phyloP scores from a whole-genome alignment of 768 basidiomycete species.

The Lactarius indigo region DNA sequence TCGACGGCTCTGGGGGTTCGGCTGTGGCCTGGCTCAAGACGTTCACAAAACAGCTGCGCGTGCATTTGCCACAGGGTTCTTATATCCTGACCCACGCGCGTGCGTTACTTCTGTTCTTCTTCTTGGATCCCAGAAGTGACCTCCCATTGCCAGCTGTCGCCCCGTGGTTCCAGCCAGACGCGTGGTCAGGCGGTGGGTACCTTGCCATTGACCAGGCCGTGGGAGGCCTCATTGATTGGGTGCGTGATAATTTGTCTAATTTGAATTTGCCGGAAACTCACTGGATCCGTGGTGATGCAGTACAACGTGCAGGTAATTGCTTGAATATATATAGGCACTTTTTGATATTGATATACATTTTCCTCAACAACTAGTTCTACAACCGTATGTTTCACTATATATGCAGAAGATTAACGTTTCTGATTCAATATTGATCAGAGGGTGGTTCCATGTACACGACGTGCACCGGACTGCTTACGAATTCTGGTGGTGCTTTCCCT shows the following conservation, averaged over 20 bases:
- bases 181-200: constrained; percentile 42
- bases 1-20: constrained; percentile 46
- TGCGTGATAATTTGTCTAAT: constrained; percentile 23
- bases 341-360: neutral
- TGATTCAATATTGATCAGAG: constrained; percentile 29
- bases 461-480: constrained; percentile 37
- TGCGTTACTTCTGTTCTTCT: constrained; percentile 23
- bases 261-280: neutral
- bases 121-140: neutral
- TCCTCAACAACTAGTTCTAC: constrained; percentile 40
- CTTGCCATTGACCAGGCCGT: constrained; percentile 37
- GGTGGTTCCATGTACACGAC: constrained; percentile 38
- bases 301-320: constrained; percentile 41
- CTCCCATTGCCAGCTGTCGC: neutral
- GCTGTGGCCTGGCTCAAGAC: constrained; percentile 47
- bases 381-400: constrained; percentile 28
- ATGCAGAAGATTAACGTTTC: neutral
- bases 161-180: constrained; percentile 33
- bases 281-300: constrained; percentile 26
- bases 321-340: neutral
- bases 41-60: constrained; percentile 37
- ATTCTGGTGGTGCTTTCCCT: constrained; percentile 42
- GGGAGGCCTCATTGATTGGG: constrained; percentile 45
- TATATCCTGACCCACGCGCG: constrained; percentile 40
- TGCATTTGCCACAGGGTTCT: constrained; percentile 34